Conservation (phyloP, 495 filamentous ascomycete species). For the Cladorrhinum samala region DNA sequence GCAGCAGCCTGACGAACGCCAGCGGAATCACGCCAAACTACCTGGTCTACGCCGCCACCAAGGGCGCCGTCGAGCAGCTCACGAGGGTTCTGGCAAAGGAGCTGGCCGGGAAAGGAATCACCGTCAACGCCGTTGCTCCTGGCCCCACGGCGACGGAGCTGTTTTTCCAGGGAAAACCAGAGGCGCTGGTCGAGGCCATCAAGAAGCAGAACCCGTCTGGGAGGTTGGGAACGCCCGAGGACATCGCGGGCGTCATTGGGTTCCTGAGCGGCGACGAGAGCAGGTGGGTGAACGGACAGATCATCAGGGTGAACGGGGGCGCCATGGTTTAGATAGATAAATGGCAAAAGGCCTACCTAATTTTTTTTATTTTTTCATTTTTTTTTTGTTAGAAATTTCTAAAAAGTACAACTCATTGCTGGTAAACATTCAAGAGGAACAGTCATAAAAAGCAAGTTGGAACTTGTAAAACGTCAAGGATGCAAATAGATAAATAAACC, state of each 20-base stretch:
- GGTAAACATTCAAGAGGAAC: no score
- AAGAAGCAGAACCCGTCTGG: conserved; percentile 47
- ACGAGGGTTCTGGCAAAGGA: conserved; percentile 58
- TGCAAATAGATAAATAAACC: no score
- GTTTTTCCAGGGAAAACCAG: conserved; percentile 56
- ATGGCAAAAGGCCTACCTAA: no score
- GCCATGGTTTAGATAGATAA: conserved; percentile 31
- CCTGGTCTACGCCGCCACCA: conserved; percentile 56
- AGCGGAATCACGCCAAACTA: conserved; percentile 51
- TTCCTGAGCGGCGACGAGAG: conserved; percentile 48
- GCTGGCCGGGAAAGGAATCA: conserved; percentile 53
- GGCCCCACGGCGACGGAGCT: conserved; percentile 64
- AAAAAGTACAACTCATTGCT: no score
- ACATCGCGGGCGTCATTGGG: conserved; percentile 52
- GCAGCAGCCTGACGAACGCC: conserved; percentile 42
- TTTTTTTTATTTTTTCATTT: no score
- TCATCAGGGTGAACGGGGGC: conserved; percentile 56
- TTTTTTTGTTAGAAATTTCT: no score
- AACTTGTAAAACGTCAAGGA: no score
- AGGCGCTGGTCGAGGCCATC: conserved; percentile 50
- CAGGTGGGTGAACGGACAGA: conserved; percentile 62
- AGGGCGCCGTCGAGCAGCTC: conserved; percentile 69
- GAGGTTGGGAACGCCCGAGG: conserved; percentile 53
- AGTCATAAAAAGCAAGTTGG: no score
- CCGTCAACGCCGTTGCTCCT: conserved; percentile 59